Conservation (phyloP, 805 yeast genomes). For the Wickerhamiella domercqiae region DNA sequence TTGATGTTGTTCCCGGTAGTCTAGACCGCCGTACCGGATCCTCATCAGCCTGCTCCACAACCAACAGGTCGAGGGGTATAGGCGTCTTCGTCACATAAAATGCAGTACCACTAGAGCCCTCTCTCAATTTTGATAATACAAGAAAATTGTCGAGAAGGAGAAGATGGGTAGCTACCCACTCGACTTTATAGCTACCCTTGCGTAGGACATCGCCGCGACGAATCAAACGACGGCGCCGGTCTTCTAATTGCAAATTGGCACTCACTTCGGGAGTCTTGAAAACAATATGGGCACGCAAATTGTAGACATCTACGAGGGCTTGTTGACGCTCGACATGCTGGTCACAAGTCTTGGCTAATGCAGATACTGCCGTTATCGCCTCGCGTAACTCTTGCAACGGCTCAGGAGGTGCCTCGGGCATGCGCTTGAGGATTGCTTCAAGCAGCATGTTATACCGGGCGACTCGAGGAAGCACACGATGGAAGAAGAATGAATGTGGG, state of each 20-base stretch:
- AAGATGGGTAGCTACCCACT: conserved; percentile 35
- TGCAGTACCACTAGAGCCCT: conserved; percentile 23
- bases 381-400: conserved; percentile 30
- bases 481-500: conserved; percentile 33
- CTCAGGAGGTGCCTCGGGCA: conserved; percentile 37
- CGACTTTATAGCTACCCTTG: conserved; percentile 46
- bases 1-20: background rate
- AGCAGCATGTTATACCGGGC: conserved; percentile 50
- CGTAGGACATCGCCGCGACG: conserved; percentile 43
- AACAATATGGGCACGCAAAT: conserved; percentile 36
- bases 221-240: conserved; percentile 40
- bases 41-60: conserved; percentile 37
- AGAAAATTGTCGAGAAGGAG: conserved; percentile 59
- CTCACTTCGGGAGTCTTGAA: conserved; percentile 35
- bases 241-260: conserved; percentile 37
- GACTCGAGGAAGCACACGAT: conserved; percentile 39
- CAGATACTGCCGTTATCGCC: conserved; percentile 40
- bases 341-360: conserved; percentile 44
- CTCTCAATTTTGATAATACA: conserved; percentile 24
- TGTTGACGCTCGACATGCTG: conserved; percentile 46
- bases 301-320: conserved; percentile 37
- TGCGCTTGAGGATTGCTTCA: conserved; percentile 38
- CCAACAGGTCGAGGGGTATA: conserved; percentile 34
- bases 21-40: conserved; percentile 19
- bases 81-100: conserved; percentile 25